Evolutionary conservation across 176 grass and related monocot species (phyloP).

Genomic region (Triticum aestivum): IWGSC_CS_RefSeq_v2.1 NC_057803.1:68117342-68117841

Average conservation of each 20-base stretch:
- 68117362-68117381: background rate
- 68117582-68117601: background rate
- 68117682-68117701: background rate
- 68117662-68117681: background rate
- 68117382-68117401: background rate
- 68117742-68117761: background rate
- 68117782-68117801: background rate
- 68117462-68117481: background rate
- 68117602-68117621: background rate
- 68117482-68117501: background rate
- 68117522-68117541: background rate
- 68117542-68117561: too few relatives aligned
- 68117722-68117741: background rate
- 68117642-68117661: background rate
- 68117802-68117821: background rate
- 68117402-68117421: background rate
- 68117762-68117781: background rate
- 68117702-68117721: background rate
- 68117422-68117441: background rate
- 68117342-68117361: background rate
- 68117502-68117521: background rate
- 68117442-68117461: background rate
- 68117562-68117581: too few relatives aligned
- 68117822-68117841: constrained; percentile 12
- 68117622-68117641: constrained; percentile 6